A percentile compares a stretch with the other conserved stretches of the same genome.
Conservation (phyloP, 352 stramenopile species). For the Elongisporangium prolatum region DNA sequence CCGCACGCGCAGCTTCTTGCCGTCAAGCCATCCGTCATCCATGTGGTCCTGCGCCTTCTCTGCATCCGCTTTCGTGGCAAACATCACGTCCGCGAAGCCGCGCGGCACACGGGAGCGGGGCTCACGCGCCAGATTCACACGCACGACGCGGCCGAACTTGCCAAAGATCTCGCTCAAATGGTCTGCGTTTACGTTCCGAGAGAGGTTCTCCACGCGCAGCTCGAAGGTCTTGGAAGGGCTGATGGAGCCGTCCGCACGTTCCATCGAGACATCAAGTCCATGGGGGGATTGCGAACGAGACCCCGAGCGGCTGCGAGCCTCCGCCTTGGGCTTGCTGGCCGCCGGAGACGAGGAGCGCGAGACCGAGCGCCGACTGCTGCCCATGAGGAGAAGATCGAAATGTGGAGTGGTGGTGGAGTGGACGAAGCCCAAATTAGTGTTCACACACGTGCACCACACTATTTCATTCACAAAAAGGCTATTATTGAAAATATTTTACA, state of each 20-base stretch:
- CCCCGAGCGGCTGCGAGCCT: not conserved
- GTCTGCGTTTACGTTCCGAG: conserved; percentile 78
- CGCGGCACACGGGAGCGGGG: conserved; percentile 19
- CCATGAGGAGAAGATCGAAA: conserved; percentile 1
- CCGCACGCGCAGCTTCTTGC: conserved; percentile 65
- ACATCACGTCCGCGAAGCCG: conserved; percentile 49
- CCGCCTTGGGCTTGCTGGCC: not conserved
- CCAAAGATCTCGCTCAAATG: conserved; percentile 84
- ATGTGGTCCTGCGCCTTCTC: conserved; percentile 65
- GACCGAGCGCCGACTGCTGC: not conserved
- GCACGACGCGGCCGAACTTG: conserved; percentile 71
- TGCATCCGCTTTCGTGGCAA: conserved; percentile 44
- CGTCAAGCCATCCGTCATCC: conserved; percentile 84
- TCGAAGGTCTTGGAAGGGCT: conserved; percentile 23
- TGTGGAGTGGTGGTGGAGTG: not conserved
- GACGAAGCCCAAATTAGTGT: not conserved
- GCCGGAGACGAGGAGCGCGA: not conserved
- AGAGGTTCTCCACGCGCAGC: conserved; percentile 79
- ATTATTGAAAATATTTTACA: not conserved
- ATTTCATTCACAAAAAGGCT: not conserved
- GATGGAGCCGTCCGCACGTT: conserved; percentile 1
- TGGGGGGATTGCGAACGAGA: not conserved
- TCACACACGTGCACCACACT: not conserved
- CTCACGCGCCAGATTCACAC: conserved; percentile 43
- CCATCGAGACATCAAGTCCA: conserved; percentile 2